Base-by-base conservation (phyloP, 1,139 yeast genomes). In the Blastobotrys persicus region DNA sequence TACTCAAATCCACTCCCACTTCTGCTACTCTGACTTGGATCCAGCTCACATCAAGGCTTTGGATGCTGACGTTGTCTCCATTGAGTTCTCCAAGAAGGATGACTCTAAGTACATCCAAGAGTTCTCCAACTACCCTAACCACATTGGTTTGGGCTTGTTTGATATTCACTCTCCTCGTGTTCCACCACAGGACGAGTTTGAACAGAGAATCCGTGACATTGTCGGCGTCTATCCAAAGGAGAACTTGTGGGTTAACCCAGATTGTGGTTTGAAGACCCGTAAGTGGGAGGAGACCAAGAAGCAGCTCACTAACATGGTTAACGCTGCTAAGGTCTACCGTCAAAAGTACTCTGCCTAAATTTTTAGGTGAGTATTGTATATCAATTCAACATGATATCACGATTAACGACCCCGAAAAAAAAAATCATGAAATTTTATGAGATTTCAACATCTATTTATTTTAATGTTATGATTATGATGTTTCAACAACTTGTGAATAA, bases 161-260 rank as follows among this genome's bases (percentile, higher is more conserved):
- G 98, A 92, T 76, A 92, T 92, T 68, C 98, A 92, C 85, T 92
- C 98, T 58, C 98, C 98, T 78, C 91, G 98, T 83, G 88, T 92
- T 68, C 98, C 98, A 69, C 91, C 98, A 53, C 86, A 85, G 77
- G 89, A 86, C 70, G 98, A 92, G 79, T 91, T 92, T 75, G 84
- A 88, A 72, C 76, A 85, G 71, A 89, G 96, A 79, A 88, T 92
- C 69, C 83, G 83, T 69, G 95, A 88, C 72, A 91, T 92, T 79
- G 80, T 92, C 76, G 88, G 89, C 79, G 94, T 87, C 58, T 92
- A 91, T 81, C 96, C 97, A 72, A 94, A 94, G 70, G 87, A 87
- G 73, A 91, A 91, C 77, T 87, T 92, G 83, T 92, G 98, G 98
- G 94, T 92, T 70, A 92, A 92, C 94, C 98, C 98, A 69, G 98